These are phyloP conservation scores for Ophiosphaerella herpotricha DNA, from an alignment of 2,329 filamentous ascomycete genomes.

Conservation along the genomic window DNA sequence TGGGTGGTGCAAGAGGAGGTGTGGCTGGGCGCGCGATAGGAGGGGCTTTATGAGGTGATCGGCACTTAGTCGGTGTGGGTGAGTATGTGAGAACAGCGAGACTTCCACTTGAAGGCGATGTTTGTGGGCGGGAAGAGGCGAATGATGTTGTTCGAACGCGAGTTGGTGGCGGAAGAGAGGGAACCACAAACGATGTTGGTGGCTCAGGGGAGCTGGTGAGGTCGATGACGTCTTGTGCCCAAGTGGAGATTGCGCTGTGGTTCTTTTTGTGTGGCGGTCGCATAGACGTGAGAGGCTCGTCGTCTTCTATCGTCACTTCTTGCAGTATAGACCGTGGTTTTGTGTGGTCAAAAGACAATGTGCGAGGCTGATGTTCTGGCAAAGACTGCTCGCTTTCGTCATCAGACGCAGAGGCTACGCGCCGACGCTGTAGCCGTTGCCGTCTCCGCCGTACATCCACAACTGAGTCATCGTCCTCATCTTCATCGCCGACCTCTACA, in stretches of 20 bases:
- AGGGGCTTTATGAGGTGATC: slow-evolving; percentile 41
- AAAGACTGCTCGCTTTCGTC: slow-evolving; percentile 15
- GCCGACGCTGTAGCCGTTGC: slow-evolving; percentile 17
- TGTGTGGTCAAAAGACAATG: background rate
- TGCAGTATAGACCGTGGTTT: background rate
- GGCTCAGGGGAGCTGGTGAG: slow-evolving; percentile 35
- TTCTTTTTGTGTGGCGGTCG: slow-evolving; percentile 31
- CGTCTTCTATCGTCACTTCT: slow-evolving; percentile 1
- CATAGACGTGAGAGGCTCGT: slow-evolving; percentile 18
- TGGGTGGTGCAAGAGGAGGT: slow-evolving; percentile 31
- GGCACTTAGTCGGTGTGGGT: slow-evolving; percentile 39
- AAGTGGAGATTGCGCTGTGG: slow-evolving; percentile 33
- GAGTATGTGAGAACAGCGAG: slow-evolving; percentile 40
- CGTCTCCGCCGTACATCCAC: slow-evolving; percentile 22
- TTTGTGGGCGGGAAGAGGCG: slow-evolving; percentile 35
- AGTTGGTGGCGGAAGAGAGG: slow-evolving; percentile 19
- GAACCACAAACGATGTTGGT: slow-evolving; percentile 17
- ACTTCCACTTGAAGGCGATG: slow-evolving; percentile 30
- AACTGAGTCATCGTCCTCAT: slow-evolving; percentile 35
- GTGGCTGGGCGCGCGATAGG: slow-evolving; percentile 37
- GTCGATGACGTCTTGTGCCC: slow-evolving; percentile 41
- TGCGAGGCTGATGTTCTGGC: background rate
- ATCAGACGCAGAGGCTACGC: slow-evolving; percentile 30
- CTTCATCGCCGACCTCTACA: slow-evolving; percentile 16
- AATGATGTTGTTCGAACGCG: slow-evolving; percentile 30